Conservation (phyloP, 2,329 filamentous ascomycete species). For the Fusarium sp. region DNA sequence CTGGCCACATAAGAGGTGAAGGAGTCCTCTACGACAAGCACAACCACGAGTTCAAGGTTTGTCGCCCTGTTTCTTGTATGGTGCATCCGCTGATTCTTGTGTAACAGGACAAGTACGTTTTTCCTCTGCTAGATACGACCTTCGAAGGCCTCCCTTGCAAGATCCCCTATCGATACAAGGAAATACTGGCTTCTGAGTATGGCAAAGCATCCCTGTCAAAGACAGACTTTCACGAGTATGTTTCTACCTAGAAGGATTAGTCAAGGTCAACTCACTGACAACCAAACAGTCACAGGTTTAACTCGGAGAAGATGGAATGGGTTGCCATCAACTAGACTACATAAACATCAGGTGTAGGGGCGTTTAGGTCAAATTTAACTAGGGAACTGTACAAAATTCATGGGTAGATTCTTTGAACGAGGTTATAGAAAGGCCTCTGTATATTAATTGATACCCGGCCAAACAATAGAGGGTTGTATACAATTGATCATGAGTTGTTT, state of each 20-base stretch:
- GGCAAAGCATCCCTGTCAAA: constrained; percentile 60
- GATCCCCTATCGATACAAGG: constrained; percentile 72
- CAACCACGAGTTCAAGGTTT: constrained; percentile 60
- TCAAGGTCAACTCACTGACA: constrained; percentile 16
- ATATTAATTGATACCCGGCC: constrained; percentile 2
- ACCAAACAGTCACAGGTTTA: constrained; percentile 52
- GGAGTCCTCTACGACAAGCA: constrained; percentile 63
- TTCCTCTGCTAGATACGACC: constrained; percentile 73
- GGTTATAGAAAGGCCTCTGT: neutral
- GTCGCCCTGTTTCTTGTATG: neutral
- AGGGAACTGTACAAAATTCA: neutral
- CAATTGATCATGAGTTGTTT: neutral
- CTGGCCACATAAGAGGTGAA: constrained; percentile 53
- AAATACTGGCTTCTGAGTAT: constrained; percentile 69
- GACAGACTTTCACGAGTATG: constrained; percentile 65
- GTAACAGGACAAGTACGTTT: constrained; percentile 66
- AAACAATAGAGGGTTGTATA: neutral
- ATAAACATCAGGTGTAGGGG: neutral
- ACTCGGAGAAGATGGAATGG: constrained; percentile 52
- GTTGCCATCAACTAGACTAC: constrained; percentile 10
- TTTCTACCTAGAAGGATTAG: neutral
- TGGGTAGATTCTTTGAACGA: neutral
- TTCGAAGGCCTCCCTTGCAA: constrained; percentile 75
- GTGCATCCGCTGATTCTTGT: neutral
- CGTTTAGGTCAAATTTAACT: neutral